Percentiles rank a stretch among this genome's conserved stretches.
Evolutionary conservation across 139 green algal species (phyloP).

Genomic region (Tetradesmus obliquus): DNA sequence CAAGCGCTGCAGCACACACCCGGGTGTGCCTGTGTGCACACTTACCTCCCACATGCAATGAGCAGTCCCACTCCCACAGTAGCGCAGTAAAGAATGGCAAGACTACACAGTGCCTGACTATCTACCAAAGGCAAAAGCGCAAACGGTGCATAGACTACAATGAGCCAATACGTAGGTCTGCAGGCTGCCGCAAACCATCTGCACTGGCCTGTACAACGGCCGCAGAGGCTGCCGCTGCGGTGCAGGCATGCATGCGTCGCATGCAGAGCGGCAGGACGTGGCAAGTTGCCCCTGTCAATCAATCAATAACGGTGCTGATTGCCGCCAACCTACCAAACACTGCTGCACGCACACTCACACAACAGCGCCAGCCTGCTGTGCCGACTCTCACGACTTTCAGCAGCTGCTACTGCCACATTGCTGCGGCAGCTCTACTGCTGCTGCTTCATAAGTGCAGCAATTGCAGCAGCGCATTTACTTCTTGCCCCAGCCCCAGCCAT

Average conservation of each 20-base stretch:
- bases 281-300: neutral
- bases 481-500: neutral
- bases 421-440: neutral
- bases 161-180: neutral
- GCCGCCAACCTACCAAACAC: neutral
- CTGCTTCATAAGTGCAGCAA: neutral
- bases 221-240: constrained; percentile 1
- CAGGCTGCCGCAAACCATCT: neutral
- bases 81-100: neutral
- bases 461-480: neutral
- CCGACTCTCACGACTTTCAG: neutral
- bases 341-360: neutral
- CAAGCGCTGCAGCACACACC: neutral
- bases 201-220: neutral
- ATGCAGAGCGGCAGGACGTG: neutral
- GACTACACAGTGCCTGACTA: neutral
- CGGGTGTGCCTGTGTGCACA: neutral
- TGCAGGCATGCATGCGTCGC: neutral
- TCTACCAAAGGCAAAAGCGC: neutral
- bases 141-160: neutral
- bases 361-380: neutral
- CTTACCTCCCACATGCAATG: neutral
- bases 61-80: neutral
- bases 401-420: neutral
- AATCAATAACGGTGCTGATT: neutral